Percentiles rank a stretch among this genome's conserved stretches.
Evolutionary conservation across 495 filamentous ascomycete species (phyloP).

Genomic region (Penicillium coffeae): DNA sequence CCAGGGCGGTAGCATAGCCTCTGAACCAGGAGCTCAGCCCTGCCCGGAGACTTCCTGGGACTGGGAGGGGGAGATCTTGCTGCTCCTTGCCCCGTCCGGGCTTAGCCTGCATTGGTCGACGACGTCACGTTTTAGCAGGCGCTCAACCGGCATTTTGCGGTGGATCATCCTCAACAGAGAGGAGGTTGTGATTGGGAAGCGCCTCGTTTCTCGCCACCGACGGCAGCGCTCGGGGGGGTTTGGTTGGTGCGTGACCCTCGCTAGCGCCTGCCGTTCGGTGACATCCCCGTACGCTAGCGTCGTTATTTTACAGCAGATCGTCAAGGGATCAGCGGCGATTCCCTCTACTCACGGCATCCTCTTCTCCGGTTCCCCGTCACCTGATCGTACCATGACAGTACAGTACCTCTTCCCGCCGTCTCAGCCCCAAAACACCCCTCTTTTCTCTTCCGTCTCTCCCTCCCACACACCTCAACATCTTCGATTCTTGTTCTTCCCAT

Average conservation of each 20-base stretch:
- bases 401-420: conserved; percentile 1
- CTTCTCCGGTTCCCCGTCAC: background rate
- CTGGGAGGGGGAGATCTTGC: conserved; percentile 8
- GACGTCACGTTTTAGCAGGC: conserved; percentile 22
- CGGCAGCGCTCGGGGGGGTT: background rate
- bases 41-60: no score
- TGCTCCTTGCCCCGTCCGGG: conserved; percentile 5
- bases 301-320: background rate
- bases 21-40: no score
- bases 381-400: conserved; percentile 13
- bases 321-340: background rate
- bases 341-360: background rate
- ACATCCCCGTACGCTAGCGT: conserved; percentile 3
- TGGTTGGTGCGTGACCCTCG: conserved; percentile 35
- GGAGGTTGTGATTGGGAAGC: background rate
- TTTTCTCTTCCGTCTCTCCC: conserved; percentile 20
- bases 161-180: conserved; percentile 2
- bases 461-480: conserved; percentile 25
- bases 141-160: background rate
- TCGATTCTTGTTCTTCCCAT: conserved; percentile 20
- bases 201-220: conserved; percentile 21
- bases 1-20: background rate
- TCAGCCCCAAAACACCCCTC: conserved; percentile 27
- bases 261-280: conserved; percentile 11
- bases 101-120: conserved; percentile 14